Conservation (phyloP, 2,329 filamentous ascomycete genomes). For the Xylariaceae sp. region DNA sequence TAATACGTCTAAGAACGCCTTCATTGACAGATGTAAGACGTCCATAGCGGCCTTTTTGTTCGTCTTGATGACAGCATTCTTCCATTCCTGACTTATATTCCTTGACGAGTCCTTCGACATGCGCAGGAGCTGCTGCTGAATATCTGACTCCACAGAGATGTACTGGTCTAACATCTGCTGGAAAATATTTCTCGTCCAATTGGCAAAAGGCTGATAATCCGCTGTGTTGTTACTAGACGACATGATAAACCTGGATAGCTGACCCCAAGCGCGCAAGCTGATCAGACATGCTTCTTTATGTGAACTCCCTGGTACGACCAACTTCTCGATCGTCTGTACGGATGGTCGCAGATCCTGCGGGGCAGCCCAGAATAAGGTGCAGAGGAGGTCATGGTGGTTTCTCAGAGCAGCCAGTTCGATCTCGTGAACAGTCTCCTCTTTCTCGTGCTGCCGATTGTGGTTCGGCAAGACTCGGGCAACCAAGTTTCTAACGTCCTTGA, state of each 20-base stretch:
- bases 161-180: slow-evolving; percentile 55
- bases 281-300: slow-evolving; percentile 65
- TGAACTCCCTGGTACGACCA: slow-evolving; percentile 55
- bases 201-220: slow-evolving; percentile 44
- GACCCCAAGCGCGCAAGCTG: slow-evolving; percentile 59
- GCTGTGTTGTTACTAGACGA: slow-evolving; percentile 37
- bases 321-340: slow-evolving; percentile 51
- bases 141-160: slow-evolving; percentile 49
- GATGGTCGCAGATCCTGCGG: slow-evolving; percentile 51
- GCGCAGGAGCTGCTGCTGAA: slow-evolving; percentile 50
- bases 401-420: slow-evolving; percentile 59
- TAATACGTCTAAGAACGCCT: slow-evolving; percentile 48
- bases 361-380: slow-evolving; percentile 61
- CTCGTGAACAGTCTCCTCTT: slow-evolving; percentile 56
- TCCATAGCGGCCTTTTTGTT: slow-evolving; percentile 53
- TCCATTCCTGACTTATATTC: slow-evolving; percentile 36
- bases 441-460: slow-evolving; percentile 60
- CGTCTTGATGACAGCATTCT: slow-evolving; percentile 44
- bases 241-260: slow-evolving; percentile 56
- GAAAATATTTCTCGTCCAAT: slow-evolving; percentile 56
- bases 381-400: slow-evolving; percentile 66
- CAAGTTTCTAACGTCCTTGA: slow-evolving; percentile 58
- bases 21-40: slow-evolving; percentile 44
- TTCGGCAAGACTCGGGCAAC: slow-evolving; percentile 61
- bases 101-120: slow-evolving; percentile 40